Conservation (phyloP, 495 filamentous ascomycete genomes). For the Clavariopsis aquatica region DNA sequence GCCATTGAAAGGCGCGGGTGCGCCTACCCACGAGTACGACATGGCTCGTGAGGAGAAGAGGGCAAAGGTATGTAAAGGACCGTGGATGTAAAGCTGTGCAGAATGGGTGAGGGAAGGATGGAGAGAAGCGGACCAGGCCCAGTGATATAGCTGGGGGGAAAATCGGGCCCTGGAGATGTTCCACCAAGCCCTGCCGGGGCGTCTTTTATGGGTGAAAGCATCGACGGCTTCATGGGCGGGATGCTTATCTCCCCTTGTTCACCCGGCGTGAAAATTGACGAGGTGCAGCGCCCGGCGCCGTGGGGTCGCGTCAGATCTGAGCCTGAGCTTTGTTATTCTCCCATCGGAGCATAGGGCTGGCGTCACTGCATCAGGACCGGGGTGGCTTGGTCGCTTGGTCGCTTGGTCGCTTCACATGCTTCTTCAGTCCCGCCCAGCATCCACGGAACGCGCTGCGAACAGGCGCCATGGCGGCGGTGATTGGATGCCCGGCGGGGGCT, state of each 20-base stretch:
- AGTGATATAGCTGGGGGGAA: conserved; percentile 24
- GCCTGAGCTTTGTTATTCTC: conserved; percentile 27
- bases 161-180: conserved; percentile 22
- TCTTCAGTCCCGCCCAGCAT: too few relatives aligned
- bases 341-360: conserved; percentile 6
- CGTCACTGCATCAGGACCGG: conserved; percentile 19
- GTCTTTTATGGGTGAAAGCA: conserved; percentile 29
- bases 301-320: conserved; percentile 36
- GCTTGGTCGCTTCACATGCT: background rate
- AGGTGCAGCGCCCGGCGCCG: conserved; percentile 15
- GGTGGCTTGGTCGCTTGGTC: background rate
- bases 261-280: conserved; percentile 34
- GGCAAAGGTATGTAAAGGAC: conserved; percentile 8
- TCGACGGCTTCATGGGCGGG: background rate
- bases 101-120: conserved; percentile 10
- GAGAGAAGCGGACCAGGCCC: conserved; percentile 6
- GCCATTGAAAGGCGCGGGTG: conserved; percentile 73
- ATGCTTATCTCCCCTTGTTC: conserved; percentile 34
- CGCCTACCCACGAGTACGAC: conserved; percentile 83
- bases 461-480: background rate
- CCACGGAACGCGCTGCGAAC: background rate
- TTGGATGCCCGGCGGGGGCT: background rate
- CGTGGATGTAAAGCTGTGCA: conserved; percentile 14
- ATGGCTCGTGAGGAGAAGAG: conserved; percentile 39
- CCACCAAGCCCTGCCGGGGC: conserved; percentile 18